Conservation (phyloP, 139 green algal genomes). For the Zygnema cylindricum region DNA sequence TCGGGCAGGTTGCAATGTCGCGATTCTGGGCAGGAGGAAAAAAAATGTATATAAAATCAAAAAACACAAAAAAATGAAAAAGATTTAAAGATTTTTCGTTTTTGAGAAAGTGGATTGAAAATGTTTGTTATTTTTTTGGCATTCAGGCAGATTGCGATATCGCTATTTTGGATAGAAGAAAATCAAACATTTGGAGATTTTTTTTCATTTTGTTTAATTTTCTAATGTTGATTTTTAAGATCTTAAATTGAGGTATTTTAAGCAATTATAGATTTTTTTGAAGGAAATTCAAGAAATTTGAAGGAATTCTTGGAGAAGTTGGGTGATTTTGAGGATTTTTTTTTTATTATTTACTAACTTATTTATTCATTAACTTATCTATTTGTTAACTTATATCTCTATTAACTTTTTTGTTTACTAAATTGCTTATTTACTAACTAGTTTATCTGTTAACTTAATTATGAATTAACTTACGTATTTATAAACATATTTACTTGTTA, state of each 20-base stretch:
- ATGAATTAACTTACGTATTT: neutral
- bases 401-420: neutral
- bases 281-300: no score
- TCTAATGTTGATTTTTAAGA: no score
- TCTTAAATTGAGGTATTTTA: no score
- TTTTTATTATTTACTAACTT: no score
- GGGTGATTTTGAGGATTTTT: no score
- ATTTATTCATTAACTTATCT: no score
- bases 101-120: neutral
- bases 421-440: neutral
- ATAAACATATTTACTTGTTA: neutral
- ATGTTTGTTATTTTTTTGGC: neutral
- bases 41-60: constrained; percentile 10
- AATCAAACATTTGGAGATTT: no score
- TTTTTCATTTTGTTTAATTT: no score
- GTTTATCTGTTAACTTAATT: neutral
- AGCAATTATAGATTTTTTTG: no score
- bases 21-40: constrained; percentile 7
- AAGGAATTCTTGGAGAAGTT: no score
- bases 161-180: neutral
- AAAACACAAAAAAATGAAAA: neutral
- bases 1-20: neutral
- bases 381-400: no score
- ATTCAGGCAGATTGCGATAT: neutral
- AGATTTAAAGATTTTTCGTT: neutral